Evolutionary conservation across 768 basidiomycete species (phyloP).

Genomic region (Lyophyllum decastes): DNA sequence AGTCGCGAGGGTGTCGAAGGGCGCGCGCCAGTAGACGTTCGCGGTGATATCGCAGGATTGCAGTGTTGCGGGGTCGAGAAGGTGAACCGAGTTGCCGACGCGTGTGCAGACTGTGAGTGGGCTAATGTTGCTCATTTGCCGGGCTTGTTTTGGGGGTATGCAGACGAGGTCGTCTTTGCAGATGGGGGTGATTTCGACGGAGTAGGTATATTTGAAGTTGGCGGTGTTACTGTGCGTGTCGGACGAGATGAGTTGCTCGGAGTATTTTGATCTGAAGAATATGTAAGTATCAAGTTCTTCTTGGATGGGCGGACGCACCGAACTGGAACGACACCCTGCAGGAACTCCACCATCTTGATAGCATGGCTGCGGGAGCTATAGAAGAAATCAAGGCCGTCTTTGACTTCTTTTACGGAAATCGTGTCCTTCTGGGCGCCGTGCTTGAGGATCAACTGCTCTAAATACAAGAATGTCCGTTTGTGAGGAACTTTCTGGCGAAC

Average conservation of each 20-base stretch:
- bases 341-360: constrained; percentile 95
- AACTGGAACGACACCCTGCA: constrained; percentile 83
- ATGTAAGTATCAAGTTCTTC: background rate
- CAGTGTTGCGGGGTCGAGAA: constrained; percentile 87
- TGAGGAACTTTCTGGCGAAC: constrained; percentile 99
- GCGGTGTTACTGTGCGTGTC: constrained; percentile 93
- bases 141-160: constrained; percentile 81
- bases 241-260: constrained; percentile 90
- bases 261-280: constrained; percentile 74
- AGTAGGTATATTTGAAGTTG: constrained; percentile 97
- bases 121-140: constrained; percentile 82
- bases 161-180: constrained; percentile 98
- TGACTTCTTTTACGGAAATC: constrained; percentile 87
- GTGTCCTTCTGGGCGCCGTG: constrained; percentile 97
- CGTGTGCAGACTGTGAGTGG: constrained; percentile 88
- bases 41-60: constrained; percentile 80
- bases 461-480: constrained; percentile 96
- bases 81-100: constrained; percentile 88
- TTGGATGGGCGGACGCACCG: constrained; percentile 51
- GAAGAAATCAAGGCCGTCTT: constrained; percentile 97
- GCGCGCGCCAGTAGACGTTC: constrained; percentile 85
- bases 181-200: constrained; percentile 94
- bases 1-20: constrained; percentile 83
- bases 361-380: constrained; percentile 90
- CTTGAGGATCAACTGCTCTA: constrained; percentile 96